These are phyloP conservation scores for Claviceps africana DNA, from an alignment of 2,329 filamentous ascomycete genomes.

Conservation along the genomic window DNA sequence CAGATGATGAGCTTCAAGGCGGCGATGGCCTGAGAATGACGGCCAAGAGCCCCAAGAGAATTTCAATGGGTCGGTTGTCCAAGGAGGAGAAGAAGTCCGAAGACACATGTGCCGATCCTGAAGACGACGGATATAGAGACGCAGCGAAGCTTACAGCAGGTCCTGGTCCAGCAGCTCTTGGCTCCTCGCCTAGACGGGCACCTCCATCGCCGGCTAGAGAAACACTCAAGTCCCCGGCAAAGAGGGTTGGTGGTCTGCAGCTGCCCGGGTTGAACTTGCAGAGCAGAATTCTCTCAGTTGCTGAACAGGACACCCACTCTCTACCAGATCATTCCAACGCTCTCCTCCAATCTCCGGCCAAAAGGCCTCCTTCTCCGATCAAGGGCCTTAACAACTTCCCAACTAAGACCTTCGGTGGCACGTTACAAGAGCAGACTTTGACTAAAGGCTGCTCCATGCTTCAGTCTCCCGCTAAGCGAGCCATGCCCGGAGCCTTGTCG, in stretches of 20 bases:
- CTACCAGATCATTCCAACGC: slow-evolving; percentile 24
- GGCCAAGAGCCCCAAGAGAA: background rate
- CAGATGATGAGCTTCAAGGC: slow-evolving; percentile 48
- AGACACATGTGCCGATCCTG: slow-evolving; percentile 4
- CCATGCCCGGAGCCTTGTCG: slow-evolving; percentile 21
- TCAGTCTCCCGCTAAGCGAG: slow-evolving; percentile 38
- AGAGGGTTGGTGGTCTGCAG: slow-evolving; percentile 21
- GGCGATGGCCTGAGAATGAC: slow-evolving; percentile 18
- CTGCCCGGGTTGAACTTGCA: slow-evolving; percentile 22
- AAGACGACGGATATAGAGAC: slow-evolving; percentile 6
- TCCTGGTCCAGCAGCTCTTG: slow-evolving; percentile 17
- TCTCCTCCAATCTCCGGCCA: slow-evolving; percentile 36
- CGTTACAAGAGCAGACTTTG: slow-evolving; percentile 21
- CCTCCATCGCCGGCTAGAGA: slow-evolving; percentile 40
- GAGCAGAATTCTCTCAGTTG: slow-evolving; percentile 4
- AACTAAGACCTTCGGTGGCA: slow-evolving; percentile 10
- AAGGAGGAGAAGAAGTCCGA: background rate
- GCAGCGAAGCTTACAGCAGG: slow-evolving; percentile 1
- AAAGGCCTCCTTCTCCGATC: slow-evolving; percentile 31
- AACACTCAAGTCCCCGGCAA: slow-evolving; percentile 41
- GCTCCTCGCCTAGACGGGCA: slow-evolving; percentile 42
- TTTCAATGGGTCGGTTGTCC: slow-evolving; percentile 9
- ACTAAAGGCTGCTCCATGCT: slow-evolving; percentile 32
- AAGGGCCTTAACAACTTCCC: slow-evolving; percentile 22
- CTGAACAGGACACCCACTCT: slow-evolving; percentile 8